Percentiles rank a stretch among this genome's conserved stretches.
Conservation (phyloP, 768 basidiomycete species). For the Tulasnella calospora region DNA sequence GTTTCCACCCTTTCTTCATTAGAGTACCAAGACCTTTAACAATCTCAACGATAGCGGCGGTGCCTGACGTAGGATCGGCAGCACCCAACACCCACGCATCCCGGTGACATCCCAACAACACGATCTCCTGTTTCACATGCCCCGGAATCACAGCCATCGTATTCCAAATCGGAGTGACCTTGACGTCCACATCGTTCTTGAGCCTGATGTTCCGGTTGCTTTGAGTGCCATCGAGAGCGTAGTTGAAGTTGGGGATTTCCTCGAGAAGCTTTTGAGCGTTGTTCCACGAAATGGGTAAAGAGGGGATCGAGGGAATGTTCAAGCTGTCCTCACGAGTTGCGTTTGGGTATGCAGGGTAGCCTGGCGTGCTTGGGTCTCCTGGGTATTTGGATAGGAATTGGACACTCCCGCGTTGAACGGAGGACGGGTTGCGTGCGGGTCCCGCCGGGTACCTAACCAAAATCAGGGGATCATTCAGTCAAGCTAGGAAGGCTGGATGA, state of each 20-base stretch:
- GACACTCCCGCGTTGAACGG: conserved; percentile 82
- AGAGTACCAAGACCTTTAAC: conserved; percentile 68
- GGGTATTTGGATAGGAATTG: conserved; percentile 63
- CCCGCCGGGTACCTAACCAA: conserved; percentile 63
- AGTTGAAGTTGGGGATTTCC: conserved; percentile 36
- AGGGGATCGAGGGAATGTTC: conserved; percentile 72
- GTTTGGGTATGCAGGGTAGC: conserved; percentile 79
- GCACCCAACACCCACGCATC: conserved; percentile 86
- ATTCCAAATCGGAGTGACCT: conserved; percentile 89
- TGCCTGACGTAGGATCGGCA: conserved; percentile 73
- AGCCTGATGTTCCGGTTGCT: conserved; percentile 48
- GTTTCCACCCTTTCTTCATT: conserved; percentile 72
- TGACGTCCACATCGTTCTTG: conserved; percentile 69
- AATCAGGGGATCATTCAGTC: conserved; percentile 7
- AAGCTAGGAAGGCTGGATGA: background rate
- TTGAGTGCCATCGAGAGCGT: conserved; percentile 37
- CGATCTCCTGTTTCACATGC: conserved; percentile 74
- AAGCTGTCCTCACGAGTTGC: conserved; percentile 54
- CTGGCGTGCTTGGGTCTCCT: conserved; percentile 76
- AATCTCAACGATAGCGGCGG: conserved; percentile 70
- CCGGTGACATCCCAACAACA: conserved; percentile 82
- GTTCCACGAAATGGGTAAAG: conserved; percentile 83
- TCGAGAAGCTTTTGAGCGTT: conserved; percentile 69
- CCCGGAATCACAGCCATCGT: conserved; percentile 79
- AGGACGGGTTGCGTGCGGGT: conserved; percentile 78